Conservation (phyloP, 805 yeast species). For the Yamadazyma kitorensis region DNA sequence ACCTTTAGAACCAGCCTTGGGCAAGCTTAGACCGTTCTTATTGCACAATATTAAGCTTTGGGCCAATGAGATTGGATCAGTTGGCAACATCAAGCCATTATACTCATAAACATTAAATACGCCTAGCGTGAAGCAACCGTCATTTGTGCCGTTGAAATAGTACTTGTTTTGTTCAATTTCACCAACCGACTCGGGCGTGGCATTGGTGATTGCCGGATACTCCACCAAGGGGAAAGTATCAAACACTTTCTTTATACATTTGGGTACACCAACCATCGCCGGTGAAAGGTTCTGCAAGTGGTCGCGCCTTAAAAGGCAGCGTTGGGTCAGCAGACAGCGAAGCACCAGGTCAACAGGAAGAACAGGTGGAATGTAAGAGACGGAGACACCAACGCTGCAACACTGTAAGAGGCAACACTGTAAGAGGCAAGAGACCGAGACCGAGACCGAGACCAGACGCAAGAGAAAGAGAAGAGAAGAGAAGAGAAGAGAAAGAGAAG, state of each 20-base stretch:
- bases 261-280: slow-evolving; percentile 27
- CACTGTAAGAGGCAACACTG: too few species aligned
- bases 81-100: slow-evolving; percentile 39
- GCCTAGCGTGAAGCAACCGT: slow-evolving; percentile 45
- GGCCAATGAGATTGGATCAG: slow-evolving; percentile 58
- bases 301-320: too few species aligned
- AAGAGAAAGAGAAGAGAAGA: too few species aligned
- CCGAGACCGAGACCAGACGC: too few species aligned
- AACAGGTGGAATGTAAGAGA: too few species aligned
- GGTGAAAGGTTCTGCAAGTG: too few species aligned
- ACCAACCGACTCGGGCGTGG: slow-evolving; percentile 15
- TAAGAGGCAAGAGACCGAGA: too few species aligned
- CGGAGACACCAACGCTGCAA: too few species aligned
- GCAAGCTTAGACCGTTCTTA: slow-evolving; percentile 40
- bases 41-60: slow-evolving; percentile 45
- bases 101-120: slow-evolving; percentile 44
- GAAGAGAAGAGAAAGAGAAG: too few species aligned
- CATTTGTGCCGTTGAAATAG: slow-evolving; percentile 15
- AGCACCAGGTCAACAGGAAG: too few species aligned
- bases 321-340: too few species aligned
- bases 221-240: slow-evolving; percentile 50
- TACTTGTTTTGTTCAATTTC: slow-evolving; percentile 18
- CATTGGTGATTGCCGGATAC: slow-evolving; percentile 34
- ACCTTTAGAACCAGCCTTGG: slow-evolving; percentile 26
- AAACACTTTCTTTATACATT: slow-evolving; percentile 42